A percentile compares a stretch with the other conserved stretches of the same genome.
Conservation (phyloP, 139 green algal genomes). For the Closterium sp. region DNA sequence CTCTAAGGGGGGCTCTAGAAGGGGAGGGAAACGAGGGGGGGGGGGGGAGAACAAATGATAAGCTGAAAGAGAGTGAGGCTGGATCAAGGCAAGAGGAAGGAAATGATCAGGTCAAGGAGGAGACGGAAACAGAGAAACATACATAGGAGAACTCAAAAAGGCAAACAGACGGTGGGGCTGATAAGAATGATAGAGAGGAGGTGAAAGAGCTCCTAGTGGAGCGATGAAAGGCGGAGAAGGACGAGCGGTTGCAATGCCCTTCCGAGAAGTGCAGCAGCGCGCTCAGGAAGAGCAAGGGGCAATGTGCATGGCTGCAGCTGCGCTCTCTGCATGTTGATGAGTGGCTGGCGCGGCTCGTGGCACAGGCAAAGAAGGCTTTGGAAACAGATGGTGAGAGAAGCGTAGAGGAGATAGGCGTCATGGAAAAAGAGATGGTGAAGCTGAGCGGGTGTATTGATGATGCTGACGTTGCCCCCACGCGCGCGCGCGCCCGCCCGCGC, state of each 20-base stretch:
- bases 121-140: too few relatives aligned
- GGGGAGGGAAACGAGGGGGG: too few relatives aligned
- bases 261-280: background rate
- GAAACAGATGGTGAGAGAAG: background rate
- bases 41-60: too few relatives aligned
- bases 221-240: background rate
- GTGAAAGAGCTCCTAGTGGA: background rate
- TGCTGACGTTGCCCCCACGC: too few relatives aligned
- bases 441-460: background rate
- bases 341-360: background rate
- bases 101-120: too few relatives aligned
- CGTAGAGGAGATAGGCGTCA: too few relatives aligned
- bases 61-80: too few relatives aligned
- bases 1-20: too few relatives aligned
- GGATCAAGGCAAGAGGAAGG: too few relatives aligned
- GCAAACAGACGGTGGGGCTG: background rate
- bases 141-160: background rate
- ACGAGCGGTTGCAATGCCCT: too few relatives aligned
- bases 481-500: too few relatives aligned
- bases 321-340: background rate
- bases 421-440: too few relatives aligned
- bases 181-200: background rate
- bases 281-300: background rate
- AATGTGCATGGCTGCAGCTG: background rate
- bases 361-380: background rate